A percentile compares a stretch with the other conserved stretches of the same genome.
Conservation (phyloP, 1,139 yeast genomes). For the Debaryomyces sp. region DNA sequence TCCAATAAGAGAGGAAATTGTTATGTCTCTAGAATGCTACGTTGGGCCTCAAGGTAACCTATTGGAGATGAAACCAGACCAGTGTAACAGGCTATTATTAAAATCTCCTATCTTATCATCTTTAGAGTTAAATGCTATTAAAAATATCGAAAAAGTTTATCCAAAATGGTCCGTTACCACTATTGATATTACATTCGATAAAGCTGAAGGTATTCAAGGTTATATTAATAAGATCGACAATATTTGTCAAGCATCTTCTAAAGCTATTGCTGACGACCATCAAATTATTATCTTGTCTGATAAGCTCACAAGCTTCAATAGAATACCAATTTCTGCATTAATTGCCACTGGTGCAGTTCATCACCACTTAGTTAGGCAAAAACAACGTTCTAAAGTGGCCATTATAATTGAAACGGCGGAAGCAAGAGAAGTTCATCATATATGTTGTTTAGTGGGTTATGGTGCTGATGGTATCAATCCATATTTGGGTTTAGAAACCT, state of each 20-base stretch:
- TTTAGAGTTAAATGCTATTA: slow-evolving; percentile 73
- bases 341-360: slow-evolving; percentile 97
- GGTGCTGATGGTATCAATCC: slow-evolving; percentile 98
- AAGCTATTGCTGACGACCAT: slow-evolving; percentile 75
- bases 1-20: slow-evolving; percentile 95
- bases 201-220: slow-evolving; percentile 81
- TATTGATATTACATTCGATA: slow-evolving; percentile 89
- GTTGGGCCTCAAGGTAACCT: slow-evolving; percentile 97
- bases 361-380: slow-evolving; percentile 93
- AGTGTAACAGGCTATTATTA: slow-evolving; percentile 85
- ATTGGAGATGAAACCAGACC: slow-evolving; percentile 87
- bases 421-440: slow-evolving; percentile 96
- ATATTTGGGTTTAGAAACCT: slow-evolving; percentile 89
- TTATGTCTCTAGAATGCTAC: slow-evolving; percentile 96
- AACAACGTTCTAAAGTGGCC: slow-evolving; percentile 95
- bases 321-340: slow-evolving; percentile 85
- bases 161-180: slow-evolving; percentile 84
- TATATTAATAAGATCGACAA: slow-evolving; percentile 84
- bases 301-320: slow-evolving; percentile 56
- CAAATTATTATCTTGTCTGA: slow-evolving; percentile 81
- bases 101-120: slow-evolving; percentile 81
- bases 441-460: slow-evolving; percentile 91
- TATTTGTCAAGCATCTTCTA: slow-evolving; percentile 84
- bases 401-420: slow-evolving; percentile 91
- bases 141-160: slow-evolving; percentile 69